Evolutionary conservation across 768 basidiomycete species (phyloP).

Genomic region (Termitomyces titanicus): DNA sequence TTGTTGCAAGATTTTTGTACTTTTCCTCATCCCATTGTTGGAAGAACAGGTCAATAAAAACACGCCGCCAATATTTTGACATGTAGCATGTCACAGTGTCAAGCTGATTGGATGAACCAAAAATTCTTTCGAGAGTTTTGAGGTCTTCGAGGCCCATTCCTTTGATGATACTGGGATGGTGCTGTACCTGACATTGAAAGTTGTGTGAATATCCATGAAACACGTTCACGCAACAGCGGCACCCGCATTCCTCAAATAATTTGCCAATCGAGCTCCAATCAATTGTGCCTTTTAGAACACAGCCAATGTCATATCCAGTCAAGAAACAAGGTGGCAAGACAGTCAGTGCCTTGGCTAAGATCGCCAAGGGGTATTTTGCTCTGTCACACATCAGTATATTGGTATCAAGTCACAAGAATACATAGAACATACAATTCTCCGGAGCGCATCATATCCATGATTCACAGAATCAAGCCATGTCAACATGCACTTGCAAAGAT

Average conservation of each 20-base stretch:
- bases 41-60: slow-evolving; percentile 15
- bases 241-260: slow-evolving; percentile 6
- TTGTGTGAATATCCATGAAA: too few species aligned
- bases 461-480: slow-evolving; percentile 21
- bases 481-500: too few species aligned
- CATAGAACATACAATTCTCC: slow-evolving; percentile 32
- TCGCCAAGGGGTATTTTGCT: slow-evolving; percentile 24
- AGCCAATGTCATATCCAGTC: slow-evolving; percentile 26
- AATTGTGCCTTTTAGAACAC: slow-evolving; percentile 17
- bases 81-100: too few species aligned
- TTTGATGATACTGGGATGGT: too few species aligned
- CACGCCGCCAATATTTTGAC: too few species aligned
- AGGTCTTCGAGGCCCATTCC: too few species aligned
- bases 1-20: slow-evolving; percentile 21
- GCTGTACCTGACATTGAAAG: too few species aligned
- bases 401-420: not conserved
- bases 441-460: slow-evolving; percentile 29
- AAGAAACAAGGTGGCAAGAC: slow-evolving; percentile 9
- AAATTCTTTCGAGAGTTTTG: too few species aligned
- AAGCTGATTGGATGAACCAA: too few species aligned
- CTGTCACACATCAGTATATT: slow-evolving; percentile 3
- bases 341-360: slow-evolving; percentile 19
- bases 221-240: too few species aligned
- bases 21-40: slow-evolving; percentile 34
- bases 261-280: slow-evolving; percentile 15